A percentile compares a stretch with the other conserved stretches of the same genome.
These are phyloP conservation scores for Naganishia antarctica DNA, from an alignment of 768 basidiomycete genomes.

Conservation along the genomic window DNA sequence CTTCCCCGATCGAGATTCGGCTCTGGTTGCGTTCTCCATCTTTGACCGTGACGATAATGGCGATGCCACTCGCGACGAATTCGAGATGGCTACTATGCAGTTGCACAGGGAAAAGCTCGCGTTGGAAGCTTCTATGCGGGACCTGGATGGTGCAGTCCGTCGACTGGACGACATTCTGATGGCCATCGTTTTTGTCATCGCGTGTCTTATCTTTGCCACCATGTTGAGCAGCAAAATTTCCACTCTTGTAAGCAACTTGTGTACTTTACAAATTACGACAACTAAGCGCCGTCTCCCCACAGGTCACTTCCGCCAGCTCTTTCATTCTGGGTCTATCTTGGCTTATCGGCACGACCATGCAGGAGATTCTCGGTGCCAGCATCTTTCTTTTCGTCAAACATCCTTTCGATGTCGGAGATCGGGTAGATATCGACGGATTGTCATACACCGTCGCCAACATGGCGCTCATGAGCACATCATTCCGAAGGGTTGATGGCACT, in stretches of 20 bases:
- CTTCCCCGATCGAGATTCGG: constrained; percentile 66
- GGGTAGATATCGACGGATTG: constrained; percentile 57
- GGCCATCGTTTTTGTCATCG: constrained; percentile 64
- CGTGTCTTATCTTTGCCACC: constrained; percentile 78
- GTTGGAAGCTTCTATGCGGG: constrained; percentile 78
- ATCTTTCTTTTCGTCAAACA: constrained; percentile 84
- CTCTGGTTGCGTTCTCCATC: constrained; percentile 51
- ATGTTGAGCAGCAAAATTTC: constrained; percentile 55
- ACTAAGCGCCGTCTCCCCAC: constrained; percentile 12
- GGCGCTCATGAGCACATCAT: constrained; percentile 62
- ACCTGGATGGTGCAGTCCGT: constrained; percentile 83
- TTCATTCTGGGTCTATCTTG: constrained; percentile 65
- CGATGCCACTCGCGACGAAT: constrained; percentile 55
- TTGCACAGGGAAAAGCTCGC: constrained; percentile 79
- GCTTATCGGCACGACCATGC: constrained; percentile 73
- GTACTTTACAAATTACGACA: background rate
- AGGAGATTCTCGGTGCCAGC: constrained; percentile 68
- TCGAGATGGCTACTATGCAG: constrained; percentile 62
- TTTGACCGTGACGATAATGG: constrained; percentile 54
- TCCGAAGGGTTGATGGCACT: constrained; percentile 46
- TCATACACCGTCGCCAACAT: constrained; percentile 82
- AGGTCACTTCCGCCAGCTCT: constrained; percentile 71
- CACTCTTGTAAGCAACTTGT: constrained; percentile 27
- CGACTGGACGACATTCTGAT: constrained; percentile 60
- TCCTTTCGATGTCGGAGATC: constrained; percentile 50